A percentile compares a stretch with the other conserved stretches of the same genome.
These are phyloP conservation scores for Apiosordaria backusii DNA, from an alignment of 495 filamentous ascomycete genomes.

Conservation along the genomic window DNA sequence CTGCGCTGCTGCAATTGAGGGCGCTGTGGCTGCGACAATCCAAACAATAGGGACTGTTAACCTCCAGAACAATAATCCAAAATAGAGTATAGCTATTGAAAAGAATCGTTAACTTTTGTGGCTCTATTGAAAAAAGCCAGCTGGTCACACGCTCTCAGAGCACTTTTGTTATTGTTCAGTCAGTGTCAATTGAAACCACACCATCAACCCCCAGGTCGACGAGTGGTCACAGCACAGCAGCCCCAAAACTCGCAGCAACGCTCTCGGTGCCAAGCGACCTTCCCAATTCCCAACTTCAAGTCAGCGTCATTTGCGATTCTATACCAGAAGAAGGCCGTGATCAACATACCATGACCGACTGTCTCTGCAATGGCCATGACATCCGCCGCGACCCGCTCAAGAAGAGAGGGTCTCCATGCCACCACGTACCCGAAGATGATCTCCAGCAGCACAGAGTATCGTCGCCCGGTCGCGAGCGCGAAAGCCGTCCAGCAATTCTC, in stretches of 20 bases:
- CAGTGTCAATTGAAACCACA: neutral
- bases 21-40: neutral
- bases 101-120: neutral
- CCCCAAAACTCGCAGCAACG: constrained; percentile 2
- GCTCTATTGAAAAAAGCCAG: neutral
- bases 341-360: neutral
- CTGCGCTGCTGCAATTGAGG: neutral
- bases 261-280: constrained; percentile 2
- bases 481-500: constrained; percentile 14
- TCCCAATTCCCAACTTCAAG: constrained; percentile 3
- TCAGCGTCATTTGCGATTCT: constrained; percentile 1
- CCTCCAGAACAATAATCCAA: neutral
- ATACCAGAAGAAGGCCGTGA: neutral
- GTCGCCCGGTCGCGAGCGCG: constrained; percentile 17
- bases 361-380: constrained; percentile 31
- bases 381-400: constrained; percentile 34
- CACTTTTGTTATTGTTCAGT: neutral
- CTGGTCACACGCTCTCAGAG: neutral
- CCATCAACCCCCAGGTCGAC: neutral
- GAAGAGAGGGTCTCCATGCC: constrained; percentile 32
- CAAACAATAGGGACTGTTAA: neutral
- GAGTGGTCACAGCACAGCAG: neutral
- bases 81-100: neutral
- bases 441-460: constrained; percentile 14
- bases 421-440: constrained; percentile 18